phyloP scores from a whole-genome alignment of 495 filamentous ascomycete genomes.

The Penicillium riverlandense region DNA sequence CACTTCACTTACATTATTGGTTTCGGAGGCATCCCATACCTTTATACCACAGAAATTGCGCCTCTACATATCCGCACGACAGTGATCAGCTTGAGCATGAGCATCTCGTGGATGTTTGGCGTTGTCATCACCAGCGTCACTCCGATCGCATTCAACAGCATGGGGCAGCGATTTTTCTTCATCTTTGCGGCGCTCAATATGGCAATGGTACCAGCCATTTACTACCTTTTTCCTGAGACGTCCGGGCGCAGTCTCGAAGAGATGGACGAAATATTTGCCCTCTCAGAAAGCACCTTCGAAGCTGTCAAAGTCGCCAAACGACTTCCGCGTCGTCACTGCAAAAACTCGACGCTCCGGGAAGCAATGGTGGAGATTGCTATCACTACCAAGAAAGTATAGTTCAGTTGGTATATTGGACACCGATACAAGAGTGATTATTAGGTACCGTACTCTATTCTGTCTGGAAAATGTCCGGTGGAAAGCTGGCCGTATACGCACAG shows the following conservation, averaged over 20 bases:
- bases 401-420: too few species aligned
- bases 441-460: too few species aligned
- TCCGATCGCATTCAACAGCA: conserved; percentile 12
- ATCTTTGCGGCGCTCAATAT: conserved; percentile 43
- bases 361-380: too few species aligned
- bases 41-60: conserved; percentile 47
- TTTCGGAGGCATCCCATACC: conserved; percentile 46
- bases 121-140: conserved; percentile 14
- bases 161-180: conserved; percentile 15
- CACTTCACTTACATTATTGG: conserved; percentile 47
- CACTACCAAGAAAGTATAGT: too few species aligned
- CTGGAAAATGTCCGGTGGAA: too few species aligned
- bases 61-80: conserved; percentile 41
- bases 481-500: too few species aligned
- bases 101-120: conserved; percentile 39
- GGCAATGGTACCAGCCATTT: conserved; percentile 51
- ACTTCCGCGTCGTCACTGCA: conserved; percentile 4
- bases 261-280: conserved; percentile 40
- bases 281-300: conserved; percentile 10
- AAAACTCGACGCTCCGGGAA: too few species aligned
- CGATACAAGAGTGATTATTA: too few species aligned
- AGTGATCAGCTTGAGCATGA: conserved; percentile 40
- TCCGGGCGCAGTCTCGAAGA: conserved; percentile 44
- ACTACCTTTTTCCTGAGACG: conserved; percentile 55
- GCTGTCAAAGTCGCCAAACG: conserved; percentile 8